Conservation (phyloP, 768 basidiomycete species). For the Butyriboletus loyo region DNA sequence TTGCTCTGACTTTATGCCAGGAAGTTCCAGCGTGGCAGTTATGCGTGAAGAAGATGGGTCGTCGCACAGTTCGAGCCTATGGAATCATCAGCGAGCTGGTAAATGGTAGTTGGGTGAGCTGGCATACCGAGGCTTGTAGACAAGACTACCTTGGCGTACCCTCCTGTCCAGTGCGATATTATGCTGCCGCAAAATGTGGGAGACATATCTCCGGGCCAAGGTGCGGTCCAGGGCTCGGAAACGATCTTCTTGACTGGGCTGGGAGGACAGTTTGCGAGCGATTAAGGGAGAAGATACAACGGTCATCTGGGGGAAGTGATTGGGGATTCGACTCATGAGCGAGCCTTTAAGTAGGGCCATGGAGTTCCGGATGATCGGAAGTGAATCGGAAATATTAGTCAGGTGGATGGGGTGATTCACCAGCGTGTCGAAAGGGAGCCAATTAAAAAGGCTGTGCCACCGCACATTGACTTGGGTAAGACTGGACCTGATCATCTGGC, state of each 20-base stretch:
- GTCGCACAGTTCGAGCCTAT: slow-evolving; percentile 41
- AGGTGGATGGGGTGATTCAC: too few species aligned
- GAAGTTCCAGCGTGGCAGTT: slow-evolving; percentile 38
- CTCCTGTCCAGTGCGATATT: slow-evolving; percentile 17
- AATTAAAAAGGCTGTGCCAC: background rate
- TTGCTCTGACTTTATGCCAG: slow-evolving; percentile 37
- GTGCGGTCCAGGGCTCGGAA: slow-evolving; percentile 31
- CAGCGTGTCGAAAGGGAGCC: too few species aligned
- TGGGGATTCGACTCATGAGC: background rate
- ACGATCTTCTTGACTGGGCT: slow-evolving; percentile 21
- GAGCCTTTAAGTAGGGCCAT: background rate
- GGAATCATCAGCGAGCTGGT: slow-evolving; percentile 11
- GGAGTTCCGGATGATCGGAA: too few species aligned
- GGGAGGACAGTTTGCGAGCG: slow-evolving; percentile 28
- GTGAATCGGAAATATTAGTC: too few species aligned
- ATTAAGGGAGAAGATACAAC: slow-evolving; percentile 12
- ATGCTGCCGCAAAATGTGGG: slow-evolving; percentile 21
- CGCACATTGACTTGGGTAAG: too few species aligned
- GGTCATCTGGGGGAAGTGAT: slow-evolving; percentile 20
- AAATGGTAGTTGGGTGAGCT: background rate
- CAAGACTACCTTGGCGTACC: slow-evolving; percentile 25
- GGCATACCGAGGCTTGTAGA: slow-evolving; percentile 33
- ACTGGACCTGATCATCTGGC: background rate
- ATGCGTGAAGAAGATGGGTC: slow-evolving; percentile 32
- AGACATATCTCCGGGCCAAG: slow-evolving; percentile 31